Evolutionary conservation across 2,329 filamentous ascomycete species (phyloP).

Genomic region (Cadophora malorum): DNA sequence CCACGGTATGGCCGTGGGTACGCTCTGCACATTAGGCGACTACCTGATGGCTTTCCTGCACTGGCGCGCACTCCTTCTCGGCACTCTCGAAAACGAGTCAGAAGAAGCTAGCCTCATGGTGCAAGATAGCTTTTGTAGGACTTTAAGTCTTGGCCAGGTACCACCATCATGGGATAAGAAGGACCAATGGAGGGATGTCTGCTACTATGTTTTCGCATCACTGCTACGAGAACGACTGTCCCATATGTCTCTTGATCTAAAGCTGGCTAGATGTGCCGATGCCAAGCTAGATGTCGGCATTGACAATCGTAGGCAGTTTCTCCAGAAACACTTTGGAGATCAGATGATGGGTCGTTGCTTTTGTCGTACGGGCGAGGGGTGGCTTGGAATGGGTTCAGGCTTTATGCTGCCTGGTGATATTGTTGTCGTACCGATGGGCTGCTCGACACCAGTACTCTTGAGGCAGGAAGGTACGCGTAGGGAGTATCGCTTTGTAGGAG

Average conservation of each 20-base stretch:
- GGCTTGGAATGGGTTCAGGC: slow-evolving; percentile 9
- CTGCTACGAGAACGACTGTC: neutral
- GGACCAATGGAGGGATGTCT: neutral
- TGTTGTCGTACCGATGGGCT: slow-evolving; percentile 1
- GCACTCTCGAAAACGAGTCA: too few relatives aligned
- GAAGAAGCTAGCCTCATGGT: too few relatives aligned
- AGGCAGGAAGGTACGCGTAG: neutral
- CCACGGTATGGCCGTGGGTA: too few relatives aligned
- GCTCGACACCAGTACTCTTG: slow-evolving; percentile 11
- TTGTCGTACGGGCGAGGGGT: neutral
- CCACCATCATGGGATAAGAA: neutral
- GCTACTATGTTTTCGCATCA: slow-evolving; percentile 1
- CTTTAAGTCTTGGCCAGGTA: too few relatives aligned
- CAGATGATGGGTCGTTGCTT: slow-evolving; percentile 15
- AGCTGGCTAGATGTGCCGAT: neutral
- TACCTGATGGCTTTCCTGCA: too few relatives aligned
- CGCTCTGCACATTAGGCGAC: too few relatives aligned
- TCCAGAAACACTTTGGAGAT: slow-evolving; percentile 9
- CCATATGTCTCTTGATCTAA: neutral
- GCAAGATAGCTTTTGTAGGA: too few relatives aligned
- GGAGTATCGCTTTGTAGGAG: slow-evolving; percentile 11
- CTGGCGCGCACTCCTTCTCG: too few relatives aligned
- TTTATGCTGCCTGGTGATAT: slow-evolving; percentile 9
- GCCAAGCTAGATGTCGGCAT: neutral
- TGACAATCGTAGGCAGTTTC: neutral